Conservation (phyloP, 2,329 filamentous ascomycete species). For the Calonectria multiphialidica region DNA sequence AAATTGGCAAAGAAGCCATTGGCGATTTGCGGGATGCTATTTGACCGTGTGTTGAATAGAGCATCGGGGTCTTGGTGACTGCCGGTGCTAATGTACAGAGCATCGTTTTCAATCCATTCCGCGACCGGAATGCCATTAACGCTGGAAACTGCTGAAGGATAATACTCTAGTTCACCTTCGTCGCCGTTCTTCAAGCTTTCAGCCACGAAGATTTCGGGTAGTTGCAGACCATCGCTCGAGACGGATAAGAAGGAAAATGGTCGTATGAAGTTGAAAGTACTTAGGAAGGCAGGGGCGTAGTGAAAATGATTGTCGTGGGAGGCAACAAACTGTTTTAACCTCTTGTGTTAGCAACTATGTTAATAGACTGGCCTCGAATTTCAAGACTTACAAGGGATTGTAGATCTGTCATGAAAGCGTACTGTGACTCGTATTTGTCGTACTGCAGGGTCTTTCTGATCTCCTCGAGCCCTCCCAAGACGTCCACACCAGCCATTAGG, state of each 20-base stretch:
- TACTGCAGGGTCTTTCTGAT: too few species aligned
- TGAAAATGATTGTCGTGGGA: conserved; percentile 36
- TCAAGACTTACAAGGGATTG: too few species aligned
- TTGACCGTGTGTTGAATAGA: neutral
- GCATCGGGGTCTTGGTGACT: conserved; percentile 7
- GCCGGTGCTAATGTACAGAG: neutral
- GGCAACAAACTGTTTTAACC: conserved; percentile 26
- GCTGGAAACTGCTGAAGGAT: conserved; percentile 33
- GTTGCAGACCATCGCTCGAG: conserved; percentile 28
- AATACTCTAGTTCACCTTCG: conserved; percentile 26
- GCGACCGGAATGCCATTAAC: conserved; percentile 31
- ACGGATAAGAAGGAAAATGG: conserved; percentile 29
- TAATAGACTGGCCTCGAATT: too few species aligned
- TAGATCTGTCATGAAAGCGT: too few species aligned
- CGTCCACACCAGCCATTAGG: too few species aligned
- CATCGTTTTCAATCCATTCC: conserved; percentile 36
- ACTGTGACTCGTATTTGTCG: too few species aligned
- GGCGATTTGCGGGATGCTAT: too few species aligned
- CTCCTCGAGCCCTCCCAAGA: too few species aligned
- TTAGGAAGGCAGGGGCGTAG: conserved; percentile 32
- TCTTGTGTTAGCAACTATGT: too few species aligned
- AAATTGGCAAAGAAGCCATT: too few species aligned
- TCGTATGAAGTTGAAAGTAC: conserved; percentile 26
- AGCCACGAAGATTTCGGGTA: conserved; percentile 31
- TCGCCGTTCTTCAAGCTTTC: conserved; percentile 21